Base-by-base conservation (phyloP, 2,329 filamentous ascomycete genomes). In the Aspergillus fischeri region DNA sequence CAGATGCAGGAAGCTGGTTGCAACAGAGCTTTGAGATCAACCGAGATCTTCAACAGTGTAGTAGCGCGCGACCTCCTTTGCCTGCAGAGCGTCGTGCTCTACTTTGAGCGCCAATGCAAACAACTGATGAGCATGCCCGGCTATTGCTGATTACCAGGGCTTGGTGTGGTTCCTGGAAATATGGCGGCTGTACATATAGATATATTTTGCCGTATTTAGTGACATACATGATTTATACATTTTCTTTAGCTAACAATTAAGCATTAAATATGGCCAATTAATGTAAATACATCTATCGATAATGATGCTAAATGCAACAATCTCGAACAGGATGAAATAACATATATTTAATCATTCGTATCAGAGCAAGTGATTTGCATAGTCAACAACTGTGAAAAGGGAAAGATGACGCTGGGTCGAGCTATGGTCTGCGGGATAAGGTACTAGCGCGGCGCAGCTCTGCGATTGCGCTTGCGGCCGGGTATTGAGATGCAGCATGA, bases 1-100 rank as follows among this genome's bases (percentile, higher is more conserved):
- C 72, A 5, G 77, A 79, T 55, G 68, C 76, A 9, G 76, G 76
- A 4, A 78, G 74, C 59, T 79, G 75, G 68, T 63, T 79, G n/a
- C 73, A 71, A 41, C 69, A 77, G 52, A 77, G 73, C 56, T 78
- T 76, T 61, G 75, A 78, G 57, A 66, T 75, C 21, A 70, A 75
- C 54, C 71, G 69, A 52, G 73, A 77, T 6, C 57, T 68, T 45
- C 60, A 60, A 44, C 56, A 61, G 6, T 56, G 59, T 38, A 49
- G 53, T 3, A 59, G 52, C n/a, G 41, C 54, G 25, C 49, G 17
- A 6, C 55, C 60, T 10, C 50, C 63, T 6, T 60, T 63, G 28
- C 61, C 63, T 27, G 25, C 56, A 25, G 58, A 52, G 44, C 48
- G 4, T 53, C 49, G 8, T 47, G 38, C 17, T 56, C 60, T 21